Evolutionary conservation across 768 basidiomycete species (phyloP).

Genomic region (Ephemerocybe angulata): DNA sequence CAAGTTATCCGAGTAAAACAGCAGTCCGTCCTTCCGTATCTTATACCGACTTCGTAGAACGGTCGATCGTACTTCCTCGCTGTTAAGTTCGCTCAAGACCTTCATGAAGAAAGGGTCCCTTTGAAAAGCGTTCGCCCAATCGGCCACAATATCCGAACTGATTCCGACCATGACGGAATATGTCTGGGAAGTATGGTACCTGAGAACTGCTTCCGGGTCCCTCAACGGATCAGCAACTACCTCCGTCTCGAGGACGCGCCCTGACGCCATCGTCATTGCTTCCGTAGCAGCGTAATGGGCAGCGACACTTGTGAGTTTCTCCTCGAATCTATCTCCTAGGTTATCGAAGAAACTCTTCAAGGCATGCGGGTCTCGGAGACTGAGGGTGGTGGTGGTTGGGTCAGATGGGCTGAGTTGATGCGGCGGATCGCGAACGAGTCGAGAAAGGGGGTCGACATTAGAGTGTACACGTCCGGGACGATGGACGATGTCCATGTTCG

Average conservation of each 20-base stretch:
- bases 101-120: not conserved
- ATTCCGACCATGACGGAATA: no score
- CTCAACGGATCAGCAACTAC: no score
- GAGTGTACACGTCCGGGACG: conserved; percentile 36
- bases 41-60: not conserved
- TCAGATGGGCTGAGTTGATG: conserved; percentile 20
- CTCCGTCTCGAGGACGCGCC: no score
- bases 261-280: no score
- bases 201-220: no score
- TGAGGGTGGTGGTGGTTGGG: conserved; percentile 21
- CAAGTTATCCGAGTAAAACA: conserved; percentile 25
- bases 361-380: not conserved
- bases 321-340: no score
- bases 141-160: no score
- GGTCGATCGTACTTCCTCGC: not conserved
- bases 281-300: no score
- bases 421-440: conserved; percentile 23
- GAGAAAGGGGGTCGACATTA: conserved; percentile 37
- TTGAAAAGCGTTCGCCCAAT: no score
- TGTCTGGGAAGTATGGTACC: no score
- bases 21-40: conserved; percentile 1
- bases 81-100: not conserved
- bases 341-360: no score
- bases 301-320: no score
- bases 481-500: conserved; percentile 32